Conservation (phyloP, 2,329 filamentous ascomycete species). For the Sporothrix sp. region DNA sequence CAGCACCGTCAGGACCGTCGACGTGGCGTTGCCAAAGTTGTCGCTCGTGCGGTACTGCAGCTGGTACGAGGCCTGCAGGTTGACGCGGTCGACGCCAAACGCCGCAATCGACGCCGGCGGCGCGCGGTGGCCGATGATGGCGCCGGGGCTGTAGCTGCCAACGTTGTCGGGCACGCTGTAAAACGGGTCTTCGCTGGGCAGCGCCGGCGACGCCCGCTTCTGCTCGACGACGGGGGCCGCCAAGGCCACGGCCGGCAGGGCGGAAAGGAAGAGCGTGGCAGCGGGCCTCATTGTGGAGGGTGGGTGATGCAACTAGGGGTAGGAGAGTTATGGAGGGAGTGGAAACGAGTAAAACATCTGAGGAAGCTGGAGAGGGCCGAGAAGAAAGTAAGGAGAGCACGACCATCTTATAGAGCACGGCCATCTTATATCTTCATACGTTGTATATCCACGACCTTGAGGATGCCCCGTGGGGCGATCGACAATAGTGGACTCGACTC, state of each 20-base stretch:
- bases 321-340: not conserved
- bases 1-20: conserved; percentile 6
- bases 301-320: no score
- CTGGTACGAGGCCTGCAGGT: conserved; percentile 6
- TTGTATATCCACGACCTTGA: no score
- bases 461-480: no score
- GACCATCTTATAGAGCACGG: no score
- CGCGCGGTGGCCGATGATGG: conserved; percentile 8
- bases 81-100: not conserved
- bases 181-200: conserved; percentile 8
- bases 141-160: not conserved
- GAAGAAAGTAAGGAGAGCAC: no score
- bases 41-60: conserved; percentile 13
- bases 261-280: not conserved
- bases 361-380: not conserved
- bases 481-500: no score
- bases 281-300: not conserved
- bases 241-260: not conserved
- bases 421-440: no score
- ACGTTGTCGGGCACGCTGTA: conserved; percentile 11
- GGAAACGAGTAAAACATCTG: not conserved
- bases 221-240: not conserved
- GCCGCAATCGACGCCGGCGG: conserved; percentile 9
- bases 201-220: not conserved
- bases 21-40: conserved; percentile 7